phyloP scores from a whole-genome alignment of 2,329 filamentous ascomycete species.

The Aspergillus sclerotialis region DNA sequence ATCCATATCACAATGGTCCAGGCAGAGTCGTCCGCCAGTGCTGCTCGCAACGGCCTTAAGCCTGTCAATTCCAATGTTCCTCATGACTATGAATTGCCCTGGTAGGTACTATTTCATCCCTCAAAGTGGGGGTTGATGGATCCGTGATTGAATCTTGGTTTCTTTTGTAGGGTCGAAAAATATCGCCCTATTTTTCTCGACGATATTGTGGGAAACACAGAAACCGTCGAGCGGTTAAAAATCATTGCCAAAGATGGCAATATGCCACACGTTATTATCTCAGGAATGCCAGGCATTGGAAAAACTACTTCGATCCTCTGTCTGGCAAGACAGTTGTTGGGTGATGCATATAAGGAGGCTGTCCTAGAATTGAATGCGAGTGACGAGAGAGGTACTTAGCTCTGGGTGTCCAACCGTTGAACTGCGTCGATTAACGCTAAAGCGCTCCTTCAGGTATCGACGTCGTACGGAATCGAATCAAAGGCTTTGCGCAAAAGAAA shows the following conservation, averaged over 20 bases:
- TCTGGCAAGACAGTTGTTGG: constrained; percentile 82
- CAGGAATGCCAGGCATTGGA: constrained; percentile 98
- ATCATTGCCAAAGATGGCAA: constrained; percentile 98
- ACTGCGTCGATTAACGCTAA: too few relatives aligned
- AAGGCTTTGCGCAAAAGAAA: constrained; percentile 98
- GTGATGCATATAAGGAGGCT: constrained; percentile 93
- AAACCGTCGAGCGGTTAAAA: constrained; percentile 93
- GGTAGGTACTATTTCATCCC: constrained; percentile 25
- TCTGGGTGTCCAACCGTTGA: too few relatives aligned
- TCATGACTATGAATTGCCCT: constrained; percentile 43
- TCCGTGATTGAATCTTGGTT: constrained; percentile 7
- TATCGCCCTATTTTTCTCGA: constrained; percentile 92
- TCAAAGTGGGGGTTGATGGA: neutral
- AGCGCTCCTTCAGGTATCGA: constrained; percentile 63
- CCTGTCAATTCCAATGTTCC: constrained; percentile 33
- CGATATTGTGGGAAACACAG: constrained; percentile 95
- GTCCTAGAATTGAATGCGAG: constrained; percentile 94
- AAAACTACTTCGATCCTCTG: constrained; percentile 96
- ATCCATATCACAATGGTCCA: constrained; percentile 29
- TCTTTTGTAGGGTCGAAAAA: constrained; percentile 80
- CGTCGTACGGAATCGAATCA: constrained; percentile 94
- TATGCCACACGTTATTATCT: constrained; percentile 99
- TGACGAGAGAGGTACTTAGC: constrained; percentile 85
- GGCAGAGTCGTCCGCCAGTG: constrained; percentile 42
- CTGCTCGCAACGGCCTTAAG: constrained; percentile 35